These are phyloP conservation scores for Calonectria pseudoturangicola DNA, from an alignment of 2,329 filamentous ascomycete genomes.

Conservation along the genomic window DNA sequence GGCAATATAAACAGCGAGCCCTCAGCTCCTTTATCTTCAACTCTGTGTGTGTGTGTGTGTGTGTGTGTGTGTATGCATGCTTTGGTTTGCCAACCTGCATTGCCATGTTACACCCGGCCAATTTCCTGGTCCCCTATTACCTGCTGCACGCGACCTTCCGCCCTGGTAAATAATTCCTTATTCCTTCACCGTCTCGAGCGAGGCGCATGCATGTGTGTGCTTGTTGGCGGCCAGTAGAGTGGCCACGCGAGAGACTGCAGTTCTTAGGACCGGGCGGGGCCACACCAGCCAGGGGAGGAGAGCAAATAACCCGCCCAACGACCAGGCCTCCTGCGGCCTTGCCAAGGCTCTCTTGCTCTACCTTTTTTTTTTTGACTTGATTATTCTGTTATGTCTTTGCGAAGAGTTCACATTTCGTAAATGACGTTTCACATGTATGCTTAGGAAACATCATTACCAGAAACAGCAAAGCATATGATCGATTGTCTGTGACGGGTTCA, in stretches of 20 bases:
- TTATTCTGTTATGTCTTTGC: neutral
- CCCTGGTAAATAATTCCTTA: conserved; percentile 4
- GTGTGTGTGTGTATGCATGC: neutral
- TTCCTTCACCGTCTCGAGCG: conserved; percentile 15
- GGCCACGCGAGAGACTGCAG: conserved; percentile 24
- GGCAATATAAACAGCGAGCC: conserved; percentile 9
- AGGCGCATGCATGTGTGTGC: neutral
- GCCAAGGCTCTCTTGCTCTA: too few relatives aligned
- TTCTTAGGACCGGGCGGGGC: conserved; percentile 17
- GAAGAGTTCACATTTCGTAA: too few relatives aligned
- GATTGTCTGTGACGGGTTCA: too few relatives aligned
- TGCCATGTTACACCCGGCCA: conserved; percentile 2
- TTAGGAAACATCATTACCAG: too few relatives aligned
- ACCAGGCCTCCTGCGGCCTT: too few relatives aligned
- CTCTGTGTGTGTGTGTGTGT: too few relatives aligned
- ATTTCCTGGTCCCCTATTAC: neutral
- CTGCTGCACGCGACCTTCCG: neutral
- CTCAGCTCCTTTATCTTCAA: neutral
- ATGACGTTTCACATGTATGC: too few relatives aligned
- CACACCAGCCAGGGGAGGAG: neutral
- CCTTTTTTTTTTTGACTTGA: neutral
- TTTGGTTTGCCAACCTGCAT: neutral
- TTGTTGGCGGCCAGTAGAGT: conserved; percentile 18
- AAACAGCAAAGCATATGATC: too few relatives aligned
- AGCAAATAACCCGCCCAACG: neutral